Base-by-base conservation (phyloP, 768 basidiomycete genomes). In the Lentinus brumalis region DNA sequence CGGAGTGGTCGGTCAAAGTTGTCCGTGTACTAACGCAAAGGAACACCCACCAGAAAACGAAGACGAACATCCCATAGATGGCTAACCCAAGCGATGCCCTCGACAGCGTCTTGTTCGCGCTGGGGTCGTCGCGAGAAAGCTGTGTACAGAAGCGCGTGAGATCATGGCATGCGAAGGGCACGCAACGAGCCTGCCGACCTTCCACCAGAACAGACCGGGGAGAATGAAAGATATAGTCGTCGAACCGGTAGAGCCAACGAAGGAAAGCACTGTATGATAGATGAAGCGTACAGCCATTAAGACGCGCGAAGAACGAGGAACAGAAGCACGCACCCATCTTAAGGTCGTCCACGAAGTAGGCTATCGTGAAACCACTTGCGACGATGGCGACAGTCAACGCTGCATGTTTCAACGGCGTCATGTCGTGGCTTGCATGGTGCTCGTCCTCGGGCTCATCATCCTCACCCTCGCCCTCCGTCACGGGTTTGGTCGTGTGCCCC, bases 191-290 rank as follows among this genome's bases (percentile, higher is more conserved):
- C 42, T 15, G 57, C 76, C 66, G 66, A 89, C 91, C 88, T 92
- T 89, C 89, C 93, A 98, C 77, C 92, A 97, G 71, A 97, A 91
- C 52, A 95, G 76, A 2, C 94, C 95, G 0, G 95, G 96, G 39
- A 97, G 82, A 69, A 98, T 97, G 76, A 98, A 98, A 1, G 93
- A 95, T 60, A 98, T 94, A 18, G 95, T 96, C 29, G 96, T 97
- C 14, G 94, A 96, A 12, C 97, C 97, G 1, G 95, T 98, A 26
- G 94, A 89, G 1, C 97, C 97, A 40, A 99, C 96, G 71, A 99
- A 97, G 4, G 94, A 93, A 38, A 98, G 81, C 14, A 98, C 96
- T 93, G 69, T 41, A 35, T 35, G 3, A 35, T 16, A n/a, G n/a
- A 26, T 21, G 10, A 49, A 14, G 29, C 14, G 29, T 31, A 26